phyloP scores from a whole-genome alignment of 2,329 filamentous ascomycete genomes.

The Fusarium nurragi region DNA sequence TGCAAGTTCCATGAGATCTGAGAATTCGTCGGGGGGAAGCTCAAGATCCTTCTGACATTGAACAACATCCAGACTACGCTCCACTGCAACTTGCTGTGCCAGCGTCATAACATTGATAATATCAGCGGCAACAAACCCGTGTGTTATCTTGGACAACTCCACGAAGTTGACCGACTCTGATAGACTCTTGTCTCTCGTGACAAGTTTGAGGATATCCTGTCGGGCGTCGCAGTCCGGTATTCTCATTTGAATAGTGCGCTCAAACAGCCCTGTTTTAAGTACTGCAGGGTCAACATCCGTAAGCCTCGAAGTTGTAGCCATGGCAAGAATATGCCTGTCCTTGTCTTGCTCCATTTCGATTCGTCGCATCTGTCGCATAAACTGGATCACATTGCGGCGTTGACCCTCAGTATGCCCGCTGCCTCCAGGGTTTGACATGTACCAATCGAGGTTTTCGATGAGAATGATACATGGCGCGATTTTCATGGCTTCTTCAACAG shows the following conservation, averaged over 20 bases:
- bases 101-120: conserved; percentile 70
- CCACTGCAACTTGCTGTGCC: conserved; percentile 53
- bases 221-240: conserved; percentile 84
- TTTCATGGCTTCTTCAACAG: conserved; percentile 79
- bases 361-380: conserved; percentile 87
- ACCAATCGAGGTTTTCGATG: conserved; percentile 86
- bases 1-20: conserved; percentile 34
- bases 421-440: conserved; percentile 82
- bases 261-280: conserved; percentile 78
- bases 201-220: conserved; percentile 78
- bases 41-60: not conserved
- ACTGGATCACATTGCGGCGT: conserved; percentile 83
- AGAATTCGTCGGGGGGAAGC: not conserved
- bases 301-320: conserved; percentile 89
- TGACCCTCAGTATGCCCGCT: conserved; percentile 89
- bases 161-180: conserved; percentile 77
- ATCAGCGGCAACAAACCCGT: conserved; percentile 93
- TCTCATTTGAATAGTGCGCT: conserved; percentile 85
- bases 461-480: conserved; percentile 91
- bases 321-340: conserved; percentile 81
- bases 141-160: conserved; percentile 81
- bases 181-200: conserved; percentile 73
- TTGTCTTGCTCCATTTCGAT: conserved; percentile 76
- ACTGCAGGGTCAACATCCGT: conserved; percentile 86
- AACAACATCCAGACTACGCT: conserved; percentile 40